A percentile compares a stretch with the other conserved stretches of the same genome.
These are phyloP conservation scores for Bruguiera parviflora DNA, from an alignment of 345 rosid genomes.

Conservation along the genomic window DNA sequence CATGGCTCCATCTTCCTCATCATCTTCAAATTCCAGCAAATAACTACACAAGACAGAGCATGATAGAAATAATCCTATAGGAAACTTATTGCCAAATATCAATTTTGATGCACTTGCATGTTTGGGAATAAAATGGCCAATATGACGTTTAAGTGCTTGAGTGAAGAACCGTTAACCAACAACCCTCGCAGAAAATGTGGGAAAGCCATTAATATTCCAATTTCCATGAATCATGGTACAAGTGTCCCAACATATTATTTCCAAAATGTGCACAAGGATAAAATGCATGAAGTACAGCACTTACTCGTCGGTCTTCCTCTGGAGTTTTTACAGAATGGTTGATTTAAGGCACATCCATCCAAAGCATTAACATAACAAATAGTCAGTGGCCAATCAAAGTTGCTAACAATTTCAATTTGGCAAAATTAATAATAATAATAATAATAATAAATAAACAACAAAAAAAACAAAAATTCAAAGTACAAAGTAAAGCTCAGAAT, in stretches of 20 bases:
- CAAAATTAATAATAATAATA: not conserved
- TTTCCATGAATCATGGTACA: not conserved
- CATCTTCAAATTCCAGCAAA: slow-evolving; percentile 88
- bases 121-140: too few species aligned
- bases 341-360: slow-evolving; percentile 16
- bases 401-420: not conserved
- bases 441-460: not conserved
- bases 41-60: slow-evolving; percentile 46
- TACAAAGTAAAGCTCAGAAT: not conserved
- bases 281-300: slow-evolving; percentile 26
- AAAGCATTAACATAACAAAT: slow-evolving; percentile 18
- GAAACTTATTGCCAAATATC: not conserved
- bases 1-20: slow-evolving; percentile 91
- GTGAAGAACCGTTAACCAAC: not conserved
- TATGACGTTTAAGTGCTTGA: not conserved
- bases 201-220: not conserved
- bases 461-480: not conserved
- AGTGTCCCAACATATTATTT: not conserved
- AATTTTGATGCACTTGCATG: not conserved
- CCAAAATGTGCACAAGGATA: slow-evolving; percentile 1
- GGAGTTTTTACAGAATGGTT: slow-evolving; percentile 22
- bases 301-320: slow-evolving; percentile 94
- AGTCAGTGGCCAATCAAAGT: slow-evolving; percentile 29
- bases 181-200: too few species aligned
- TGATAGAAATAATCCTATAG: not conserved